Evolutionary conservation across 305 asterid genomes (phyloP).

Genomic region (Nicotiana rustica): DNA sequence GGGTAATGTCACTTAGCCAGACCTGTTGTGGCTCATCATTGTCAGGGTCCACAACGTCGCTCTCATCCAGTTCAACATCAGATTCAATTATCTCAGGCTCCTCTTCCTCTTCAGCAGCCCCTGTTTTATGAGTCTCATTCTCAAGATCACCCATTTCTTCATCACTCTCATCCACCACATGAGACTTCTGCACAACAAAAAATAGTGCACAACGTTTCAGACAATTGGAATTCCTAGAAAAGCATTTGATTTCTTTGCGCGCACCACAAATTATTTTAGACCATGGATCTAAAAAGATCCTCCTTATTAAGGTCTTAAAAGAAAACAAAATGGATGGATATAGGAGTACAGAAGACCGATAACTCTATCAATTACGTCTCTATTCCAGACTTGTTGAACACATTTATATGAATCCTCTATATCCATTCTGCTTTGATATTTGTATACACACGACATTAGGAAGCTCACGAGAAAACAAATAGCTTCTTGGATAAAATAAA

Average conservation of each 20-base stretch:
- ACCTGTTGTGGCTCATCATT: slow-evolving; percentile 88
- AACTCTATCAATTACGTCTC: background rate
- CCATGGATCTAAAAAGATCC: background rate
- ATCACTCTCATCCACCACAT: slow-evolving; percentile 67
- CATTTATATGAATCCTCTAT: background rate
- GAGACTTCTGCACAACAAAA: slow-evolving; percentile 56
- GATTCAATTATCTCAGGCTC: slow-evolving; percentile 90
- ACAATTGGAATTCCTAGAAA: background rate
- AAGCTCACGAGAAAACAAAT: background rate
- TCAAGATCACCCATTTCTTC: slow-evolving; percentile 72
- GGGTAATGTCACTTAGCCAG: background rate
- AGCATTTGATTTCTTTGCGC: background rate
- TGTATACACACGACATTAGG: background rate
- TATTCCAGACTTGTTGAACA: background rate
- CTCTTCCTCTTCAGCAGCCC: slow-evolving; percentile 53
- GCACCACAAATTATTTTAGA: background rate
- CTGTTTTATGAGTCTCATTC: slow-evolving; percentile 48
- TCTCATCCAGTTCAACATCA: slow-evolving; percentile 84
- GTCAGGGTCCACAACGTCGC: slow-evolving; percentile 82
- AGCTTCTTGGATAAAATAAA: background rate
- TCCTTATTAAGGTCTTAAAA: background rate
- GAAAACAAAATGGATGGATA: background rate
- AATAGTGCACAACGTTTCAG: background rate
- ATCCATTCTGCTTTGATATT: background rate
- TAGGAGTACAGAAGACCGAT: background rate